A percentile compares a stretch with the other conserved stretches of the same genome.
These are phyloP conservation scores for Neofusicoccum cordaticola DNA, from an alignment of 2,329 filamentous ascomycete species.

Conservation along the genomic window DNA sequence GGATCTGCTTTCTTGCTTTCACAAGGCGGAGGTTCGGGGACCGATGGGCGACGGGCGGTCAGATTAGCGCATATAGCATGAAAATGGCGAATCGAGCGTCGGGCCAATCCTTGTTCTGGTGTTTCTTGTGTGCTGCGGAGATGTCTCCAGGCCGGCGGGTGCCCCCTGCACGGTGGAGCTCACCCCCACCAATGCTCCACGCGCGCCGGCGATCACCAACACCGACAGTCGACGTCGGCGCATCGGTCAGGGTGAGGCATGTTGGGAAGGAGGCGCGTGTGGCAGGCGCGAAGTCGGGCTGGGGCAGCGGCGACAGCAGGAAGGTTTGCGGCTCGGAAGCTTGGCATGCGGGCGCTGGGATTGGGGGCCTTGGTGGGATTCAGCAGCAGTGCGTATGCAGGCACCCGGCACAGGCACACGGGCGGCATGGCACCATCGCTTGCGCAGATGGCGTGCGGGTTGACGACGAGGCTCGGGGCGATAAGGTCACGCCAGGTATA, in stretches of 20 bases:
- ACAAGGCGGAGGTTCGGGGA: not conserved
- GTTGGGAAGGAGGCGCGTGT: not conserved
- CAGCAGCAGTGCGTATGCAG: not conserved
- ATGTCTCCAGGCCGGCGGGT: not conserved
- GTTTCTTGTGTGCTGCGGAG: not conserved
- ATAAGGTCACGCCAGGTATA: conserved; percentile 3
- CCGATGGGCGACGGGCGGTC: not conserved
- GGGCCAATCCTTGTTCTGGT: not conserved
- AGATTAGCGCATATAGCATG: not conserved
- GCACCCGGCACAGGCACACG: conserved; percentile 4
- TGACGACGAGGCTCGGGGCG: not conserved
- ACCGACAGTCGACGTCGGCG: not conserved
- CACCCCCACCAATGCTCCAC: conserved; percentile 1
- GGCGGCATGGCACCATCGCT: not conserved
- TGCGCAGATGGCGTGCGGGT: conserved; percentile 7
- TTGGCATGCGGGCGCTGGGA: conserved; percentile 15
- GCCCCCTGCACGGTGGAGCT: conserved; percentile 10
- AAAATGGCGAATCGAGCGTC: not conserved
- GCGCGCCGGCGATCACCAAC: not conserved
- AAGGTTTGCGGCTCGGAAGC: conserved; percentile 14
- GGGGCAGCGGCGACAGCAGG: not conserved
- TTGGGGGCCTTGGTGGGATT: not conserved
- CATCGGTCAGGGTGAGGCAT: not conserved
- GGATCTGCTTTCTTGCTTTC: not conserved
- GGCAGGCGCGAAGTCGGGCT: not conserved